phyloP scores from a whole-genome alignment of 192 early-diverging fungal genomes.

The Backusella morwellensis region DNA sequence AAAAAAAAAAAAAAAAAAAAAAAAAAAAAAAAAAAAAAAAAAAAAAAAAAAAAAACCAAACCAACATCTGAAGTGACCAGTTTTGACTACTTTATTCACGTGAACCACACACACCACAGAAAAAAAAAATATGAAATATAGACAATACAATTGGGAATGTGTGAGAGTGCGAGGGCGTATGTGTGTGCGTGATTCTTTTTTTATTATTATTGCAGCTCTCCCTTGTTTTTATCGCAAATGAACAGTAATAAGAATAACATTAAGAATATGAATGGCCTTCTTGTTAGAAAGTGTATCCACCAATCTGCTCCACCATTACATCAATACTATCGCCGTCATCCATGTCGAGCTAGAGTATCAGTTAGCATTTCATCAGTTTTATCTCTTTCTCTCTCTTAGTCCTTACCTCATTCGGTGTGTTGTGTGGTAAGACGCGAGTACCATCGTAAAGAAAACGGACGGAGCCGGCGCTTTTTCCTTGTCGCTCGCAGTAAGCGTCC shows the following conservation, averaged over 20 bases:
- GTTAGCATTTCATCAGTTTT: neutral
- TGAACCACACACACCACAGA: neutral
- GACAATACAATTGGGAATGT: neutral
- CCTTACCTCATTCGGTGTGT: slow-evolving; percentile 83
- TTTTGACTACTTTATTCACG: neutral
- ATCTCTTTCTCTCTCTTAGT: neutral
- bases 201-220: neutral
- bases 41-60: neutral
- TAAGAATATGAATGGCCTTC: neutral
- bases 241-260: too few relatives aligned
- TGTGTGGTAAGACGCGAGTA: slow-evolving; percentile 69
- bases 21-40: neutral
- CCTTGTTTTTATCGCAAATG: too few relatives aligned
- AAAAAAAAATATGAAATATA: neutral
- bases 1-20: too few relatives aligned
- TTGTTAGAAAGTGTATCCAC: slow-evolving; percentile 47
- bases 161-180: neutral
- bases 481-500: slow-evolving; percentile 89
- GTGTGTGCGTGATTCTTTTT: neutral
- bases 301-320: slow-evolving; percentile 93
- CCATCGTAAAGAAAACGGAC: slow-evolving; percentile 95
- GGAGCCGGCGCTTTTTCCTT: slow-evolving; percentile 73
- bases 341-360: slow-evolving; percentile 73
- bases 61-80: neutral
- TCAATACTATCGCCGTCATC: slow-evolving; percentile 96